Conservation (phyloP, 164 flowering plant species). For the Vitis cinerea region DNA sequence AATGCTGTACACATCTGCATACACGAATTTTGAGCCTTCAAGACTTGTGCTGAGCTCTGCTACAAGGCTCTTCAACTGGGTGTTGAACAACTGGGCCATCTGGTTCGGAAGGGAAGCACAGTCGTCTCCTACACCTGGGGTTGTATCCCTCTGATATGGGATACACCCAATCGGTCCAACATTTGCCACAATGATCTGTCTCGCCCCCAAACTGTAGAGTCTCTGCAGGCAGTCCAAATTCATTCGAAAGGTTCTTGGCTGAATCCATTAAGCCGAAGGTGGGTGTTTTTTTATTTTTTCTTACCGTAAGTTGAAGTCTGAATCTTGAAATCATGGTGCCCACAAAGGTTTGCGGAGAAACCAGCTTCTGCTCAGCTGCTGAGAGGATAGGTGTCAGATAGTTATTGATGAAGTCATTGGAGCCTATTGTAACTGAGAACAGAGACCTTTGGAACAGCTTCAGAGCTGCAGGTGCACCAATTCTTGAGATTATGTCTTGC, state of each 20-base stretch:
- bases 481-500: slow-evolving; percentile 49
- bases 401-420: slow-evolving; percentile 81
- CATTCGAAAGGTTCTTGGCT: no score
- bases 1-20: slow-evolving; percentile 55
- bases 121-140: slow-evolving; percentile 39
- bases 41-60: slow-evolving; percentile 37
- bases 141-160: slow-evolving; percentile 55
- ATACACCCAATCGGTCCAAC: slow-evolving; percentile 85
- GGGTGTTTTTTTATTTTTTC: not conserved
- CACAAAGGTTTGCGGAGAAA: slow-evolving; percentile 50
- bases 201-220: slow-evolving; percentile 59
- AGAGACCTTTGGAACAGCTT: slow-evolving; percentile 37
- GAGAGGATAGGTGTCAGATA: slow-evolving; percentile 52
- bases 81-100: slow-evolving; percentile 50
- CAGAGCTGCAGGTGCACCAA: slow-evolving; percentile 43
- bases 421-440: slow-evolving; percentile 63
- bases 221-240: slow-evolving; percentile 37
- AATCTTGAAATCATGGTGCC: slow-evolving; percentile 51
- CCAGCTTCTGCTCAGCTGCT: slow-evolving; percentile 25
- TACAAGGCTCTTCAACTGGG: slow-evolving; percentile 39
- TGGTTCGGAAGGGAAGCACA: slow-evolving; percentile 53
- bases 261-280: no score
- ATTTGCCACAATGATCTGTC: slow-evolving; percentile 55
- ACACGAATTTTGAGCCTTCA: slow-evolving; percentile 40
- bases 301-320: slow-evolving; percentile 66